A percentile compares a stretch with the other conserved stretches of the same genome.
Evolutionary conservation across 2,329 filamentous ascomycete species (phyloP).

Genomic region (Dothistroma septosporum): DNA sequence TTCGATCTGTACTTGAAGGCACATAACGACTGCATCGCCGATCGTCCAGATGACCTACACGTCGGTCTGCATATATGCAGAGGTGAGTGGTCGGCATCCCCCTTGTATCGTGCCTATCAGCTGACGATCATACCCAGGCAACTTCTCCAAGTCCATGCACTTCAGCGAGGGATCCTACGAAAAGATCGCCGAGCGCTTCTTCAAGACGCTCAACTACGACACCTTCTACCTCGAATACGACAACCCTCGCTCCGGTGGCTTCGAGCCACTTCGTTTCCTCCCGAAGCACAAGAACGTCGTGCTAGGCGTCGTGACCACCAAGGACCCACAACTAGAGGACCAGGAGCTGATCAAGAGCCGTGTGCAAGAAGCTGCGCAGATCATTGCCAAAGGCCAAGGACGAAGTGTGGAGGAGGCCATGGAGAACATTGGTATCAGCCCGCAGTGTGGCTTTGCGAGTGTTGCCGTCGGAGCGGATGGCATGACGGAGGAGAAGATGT

Average conservation of each 20-base stretch:
- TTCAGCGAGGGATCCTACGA: conserved; percentile 39
- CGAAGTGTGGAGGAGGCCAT: conserved; percentile 35
- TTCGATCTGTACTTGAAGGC: conserved; percentile 38
- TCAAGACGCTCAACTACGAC: conserved; percentile 38
- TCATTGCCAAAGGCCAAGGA: conserved; percentile 38
- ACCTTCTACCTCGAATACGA: conserved; percentile 42
- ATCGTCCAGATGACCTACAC: conserved; percentile 35
- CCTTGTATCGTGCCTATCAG: background rate
- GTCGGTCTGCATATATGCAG: conserved; percentile 39
- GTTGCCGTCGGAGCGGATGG: conserved; percentile 37
- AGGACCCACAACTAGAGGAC: conserved; percentile 37
- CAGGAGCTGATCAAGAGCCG: conserved; percentile 32
- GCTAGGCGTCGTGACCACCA: conserved; percentile 38
- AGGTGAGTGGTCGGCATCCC: conserved; percentile 22
- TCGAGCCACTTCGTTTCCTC: conserved; percentile 38
- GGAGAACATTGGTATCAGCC: conserved; percentile 37
- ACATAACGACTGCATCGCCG: conserved; percentile 36
- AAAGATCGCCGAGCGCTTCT: conserved; percentile 37
- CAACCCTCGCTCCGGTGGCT: conserved; percentile 37
- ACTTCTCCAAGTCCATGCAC: conserved; percentile 39
- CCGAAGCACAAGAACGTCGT: conserved; percentile 40
- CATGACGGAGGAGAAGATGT: conserved; percentile 39
- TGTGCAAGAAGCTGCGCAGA: conserved; percentile 35
- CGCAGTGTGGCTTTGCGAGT: conserved; percentile 39
- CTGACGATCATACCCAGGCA: conserved; percentile 24